Evolutionary conservation across 2,329 filamentous ascomycete genomes (phyloP).

Genomic region (Herpomyces periplanetae): DNA sequence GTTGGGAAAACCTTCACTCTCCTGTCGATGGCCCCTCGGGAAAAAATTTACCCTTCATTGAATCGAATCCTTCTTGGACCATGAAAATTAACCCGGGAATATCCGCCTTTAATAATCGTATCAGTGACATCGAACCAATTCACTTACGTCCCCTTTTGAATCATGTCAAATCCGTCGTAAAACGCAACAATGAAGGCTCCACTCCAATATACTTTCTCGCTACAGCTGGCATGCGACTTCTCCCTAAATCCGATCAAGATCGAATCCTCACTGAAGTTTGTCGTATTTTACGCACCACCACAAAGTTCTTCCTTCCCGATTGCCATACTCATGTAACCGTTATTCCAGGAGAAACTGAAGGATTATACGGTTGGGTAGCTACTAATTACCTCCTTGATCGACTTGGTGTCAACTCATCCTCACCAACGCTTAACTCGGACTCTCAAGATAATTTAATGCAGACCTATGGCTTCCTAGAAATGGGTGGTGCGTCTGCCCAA

Average conservation of each 20-base stretch:
- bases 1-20: no score
- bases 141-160: slow-evolving; percentile 42
- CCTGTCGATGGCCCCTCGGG: no score
- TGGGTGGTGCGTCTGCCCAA: slow-evolving; percentile 89
- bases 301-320: slow-evolving; percentile 52
- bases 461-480: slow-evolving; percentile 88
- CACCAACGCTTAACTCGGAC: no score
- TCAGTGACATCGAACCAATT: slow-evolving; percentile 33
- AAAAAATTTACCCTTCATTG: no score
- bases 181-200: slow-evolving; percentile 28
- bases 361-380: slow-evolving; percentile 83
- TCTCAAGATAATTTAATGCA: slow-evolving; percentile 28
- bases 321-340: slow-evolving; percentile 66
- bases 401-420: no score
- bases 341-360: slow-evolving; percentile 78
- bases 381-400: slow-evolving; percentile 77
- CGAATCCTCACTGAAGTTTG: slow-evolving; percentile 40
- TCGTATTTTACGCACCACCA: slow-evolving; percentile 32
- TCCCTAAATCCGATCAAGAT: slow-evolving; percentile 29
- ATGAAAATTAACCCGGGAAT: no score
- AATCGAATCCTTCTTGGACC: no score
- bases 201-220: slow-evolving; percentile 85
- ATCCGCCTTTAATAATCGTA: slow-evolving; percentile 47
- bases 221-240: slow-evolving; percentile 66
- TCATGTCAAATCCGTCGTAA: slow-evolving; percentile 42